Conservation (phyloP, 768 basidiomycete genomes). For the Phylloporus arenicola region DNA sequence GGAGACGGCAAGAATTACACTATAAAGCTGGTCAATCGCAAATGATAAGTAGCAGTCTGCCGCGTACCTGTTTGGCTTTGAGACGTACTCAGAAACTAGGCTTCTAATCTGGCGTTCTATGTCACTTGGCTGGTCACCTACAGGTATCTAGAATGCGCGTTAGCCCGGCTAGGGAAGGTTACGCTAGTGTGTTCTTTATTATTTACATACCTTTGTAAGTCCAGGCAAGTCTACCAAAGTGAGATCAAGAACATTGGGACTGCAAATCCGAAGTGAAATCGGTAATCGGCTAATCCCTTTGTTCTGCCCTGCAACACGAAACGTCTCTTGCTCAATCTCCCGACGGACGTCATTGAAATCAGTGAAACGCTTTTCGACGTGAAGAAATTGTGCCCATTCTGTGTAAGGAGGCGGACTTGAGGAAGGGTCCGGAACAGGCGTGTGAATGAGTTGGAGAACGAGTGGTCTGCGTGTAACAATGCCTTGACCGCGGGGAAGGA, state of each 20-base stretch:
- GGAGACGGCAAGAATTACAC: conserved; percentile 95
- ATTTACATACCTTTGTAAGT: conserved; percentile 74
- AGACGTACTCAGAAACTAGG: conserved; percentile 92
- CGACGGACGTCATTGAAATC: conserved; percentile 91
- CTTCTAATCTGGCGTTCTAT: conserved; percentile 95
- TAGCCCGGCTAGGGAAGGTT: background rate
- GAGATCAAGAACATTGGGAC: conserved; percentile 90
- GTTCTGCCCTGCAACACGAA: conserved; percentile 95
- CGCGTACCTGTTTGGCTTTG: conserved; percentile 88
- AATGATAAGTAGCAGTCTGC: background rate
- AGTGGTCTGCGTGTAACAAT: conserved; percentile 96
- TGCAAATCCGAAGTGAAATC: conserved; percentile 93
- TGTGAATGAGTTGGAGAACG: conserved; percentile 93
- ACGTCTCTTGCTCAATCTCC: conserved; percentile 98
- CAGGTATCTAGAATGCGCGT: conserved; percentile 62
- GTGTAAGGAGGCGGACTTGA: conserved; percentile 45
- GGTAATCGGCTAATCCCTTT: conserved; percentile 97
- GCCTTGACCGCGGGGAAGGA: conserved; percentile 82
- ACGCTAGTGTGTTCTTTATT: background rate
- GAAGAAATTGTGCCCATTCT: conserved; percentile 97
- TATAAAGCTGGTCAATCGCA: conserved; percentile 28
- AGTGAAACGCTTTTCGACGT: conserved; percentile 94
- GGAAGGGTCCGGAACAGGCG: conserved; percentile 52
- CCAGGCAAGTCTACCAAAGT: conserved; percentile 97
- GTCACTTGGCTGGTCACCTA: conserved; percentile 96